These are phyloP conservation scores for Geosmithia putterillii DNA, from an alignment of 2,329 filamentous ascomycete genomes.

Conservation along the genomic window DNA sequence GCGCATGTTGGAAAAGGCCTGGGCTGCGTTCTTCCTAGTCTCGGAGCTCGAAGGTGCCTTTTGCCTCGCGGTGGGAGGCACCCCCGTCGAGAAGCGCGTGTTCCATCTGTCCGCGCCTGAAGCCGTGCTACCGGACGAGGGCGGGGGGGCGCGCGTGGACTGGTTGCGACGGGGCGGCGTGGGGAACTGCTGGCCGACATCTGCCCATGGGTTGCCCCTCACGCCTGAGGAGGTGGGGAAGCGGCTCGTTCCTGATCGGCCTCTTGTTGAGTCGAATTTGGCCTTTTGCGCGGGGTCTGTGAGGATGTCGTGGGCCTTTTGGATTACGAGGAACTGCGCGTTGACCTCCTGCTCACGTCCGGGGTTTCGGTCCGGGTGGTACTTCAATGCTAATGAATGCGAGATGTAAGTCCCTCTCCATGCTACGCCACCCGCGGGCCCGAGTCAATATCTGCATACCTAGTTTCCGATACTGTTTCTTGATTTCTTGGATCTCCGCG, in stretches of 20 bases:
- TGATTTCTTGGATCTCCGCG: constrained; percentile 64
- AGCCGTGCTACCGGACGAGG: constrained; percentile 7
- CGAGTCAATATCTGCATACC: too few species aligned
- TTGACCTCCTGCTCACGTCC: constrained; percentile 71
- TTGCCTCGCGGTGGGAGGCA: constrained; percentile 29
- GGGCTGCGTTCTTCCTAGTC: constrained; percentile 26
- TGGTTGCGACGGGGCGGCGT: constrained; percentile 32
- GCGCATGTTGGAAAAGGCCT: constrained; percentile 31
- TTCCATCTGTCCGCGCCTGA: constrained; percentile 34
- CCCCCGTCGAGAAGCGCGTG: constrained; percentile 24
- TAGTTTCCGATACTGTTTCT: constrained; percentile 76
- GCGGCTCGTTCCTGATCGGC: constrained; percentile 14
- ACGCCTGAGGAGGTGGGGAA: constrained; percentile 40
- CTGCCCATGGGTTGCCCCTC: constrained; percentile 43
- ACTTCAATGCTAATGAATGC: constrained; percentile 56
- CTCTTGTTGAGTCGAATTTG: constrained; percentile 39
- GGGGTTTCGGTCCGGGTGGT: constrained; percentile 81
- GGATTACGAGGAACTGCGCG: constrained; percentile 74
- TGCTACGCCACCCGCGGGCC: background rate
- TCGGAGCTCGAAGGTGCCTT: constrained; percentile 13
- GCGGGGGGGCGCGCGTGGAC: constrained; percentile 7
- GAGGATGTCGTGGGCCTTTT: constrained; percentile 70
- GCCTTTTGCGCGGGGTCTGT: constrained; percentile 35
- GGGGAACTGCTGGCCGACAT: constrained; percentile 35
- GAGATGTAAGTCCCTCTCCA: background rate